Base-by-base conservation (phyloP, 768 basidiomycete genomes). In the Tylopilus intermedius region DNA sequence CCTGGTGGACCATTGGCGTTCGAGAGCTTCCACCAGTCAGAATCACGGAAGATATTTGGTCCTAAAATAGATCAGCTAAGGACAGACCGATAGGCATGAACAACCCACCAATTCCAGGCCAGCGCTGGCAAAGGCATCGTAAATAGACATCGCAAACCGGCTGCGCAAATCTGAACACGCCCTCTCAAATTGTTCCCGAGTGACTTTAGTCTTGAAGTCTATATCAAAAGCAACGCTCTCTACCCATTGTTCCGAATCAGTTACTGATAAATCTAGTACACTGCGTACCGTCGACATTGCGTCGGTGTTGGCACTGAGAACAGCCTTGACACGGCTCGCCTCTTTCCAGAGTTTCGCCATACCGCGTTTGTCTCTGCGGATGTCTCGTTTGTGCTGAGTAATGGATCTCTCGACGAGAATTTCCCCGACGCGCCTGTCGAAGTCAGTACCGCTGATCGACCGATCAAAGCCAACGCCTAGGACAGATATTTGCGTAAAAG, bases 311-410 rank as follows among this genome's bases (percentile, higher is more conserved):
- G 95, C 96, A 67, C 93, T 96, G 54, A 99, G 71, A 58, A 99
- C 88, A 8, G 84, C 78, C 74, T 98, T 99, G 60, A 97, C 80
- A 54, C 94, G 80, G 15, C 80, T 82, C 1, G 95, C 91, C 70
- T 99, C 96, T 67, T 94, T 95, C 82, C 90, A 88, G 6, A 98
- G 73, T 70, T 94, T 95, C 5, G 90, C 88, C 86, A 96, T 88
- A 2, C 87, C 94, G 50, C 84, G 79, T 65, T 83, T 82, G 63
- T 94, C 90, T 58, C 75, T 74, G 27, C 81, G 78, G 37, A 93
- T 79, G 56, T 85, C 82, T 66, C 71, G 79, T 60, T 80, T 80
- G 54, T 87, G 74, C 70, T 87, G 88, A 46, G 73, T 67, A 63
- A 87, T 81, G 70, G 97, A 96, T 47, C 78, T 78, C 45, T 79